Conservation (phyloP, 108 stramenopile genomes). For the Chaetoceros tenuissimus region DNA sequence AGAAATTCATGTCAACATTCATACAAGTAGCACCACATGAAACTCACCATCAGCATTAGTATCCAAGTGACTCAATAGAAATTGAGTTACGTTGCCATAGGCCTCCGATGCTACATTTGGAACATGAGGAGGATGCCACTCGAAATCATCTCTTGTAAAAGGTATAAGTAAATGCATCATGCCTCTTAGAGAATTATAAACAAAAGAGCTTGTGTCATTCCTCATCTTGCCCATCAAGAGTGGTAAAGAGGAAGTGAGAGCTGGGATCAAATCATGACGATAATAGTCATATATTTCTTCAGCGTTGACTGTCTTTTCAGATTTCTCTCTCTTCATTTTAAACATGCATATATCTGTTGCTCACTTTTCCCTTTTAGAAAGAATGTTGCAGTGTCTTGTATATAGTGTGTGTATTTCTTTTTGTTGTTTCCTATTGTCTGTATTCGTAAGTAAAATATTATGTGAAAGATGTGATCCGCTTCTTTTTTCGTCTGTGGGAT, state of each 20-base stretch:
- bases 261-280: background rate
- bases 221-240: background rate
- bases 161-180: background rate
- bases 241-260: background rate
- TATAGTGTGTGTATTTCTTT: too few relatives aligned
- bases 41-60: background rate
- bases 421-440: too few relatives aligned
- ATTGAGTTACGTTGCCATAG: slow-evolving; percentile 1
- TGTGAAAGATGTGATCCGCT: too few relatives aligned
- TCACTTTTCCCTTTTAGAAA: too few relatives aligned
- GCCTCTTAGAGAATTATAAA: background rate
- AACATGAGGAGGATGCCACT: background rate
- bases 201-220: background rate
- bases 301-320: too few relatives aligned
- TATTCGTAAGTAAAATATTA: too few relatives aligned
- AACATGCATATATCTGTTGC: too few relatives aligned
- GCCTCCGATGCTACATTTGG: background rate
- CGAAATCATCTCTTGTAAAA: background rate
- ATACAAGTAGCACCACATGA: background rate
- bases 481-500: too few relatives aligned
- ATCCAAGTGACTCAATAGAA: slow-evolving; percentile 2
- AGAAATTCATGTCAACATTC: slow-evolving; percentile 10
- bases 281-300: background rate
- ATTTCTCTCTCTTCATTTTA: too few relatives aligned
- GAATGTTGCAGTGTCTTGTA: too few relatives aligned